Evolutionary conservation across 2,329 filamentous ascomycete species (phyloP).

Genomic region (Bipolaris bicolor): DNA sequence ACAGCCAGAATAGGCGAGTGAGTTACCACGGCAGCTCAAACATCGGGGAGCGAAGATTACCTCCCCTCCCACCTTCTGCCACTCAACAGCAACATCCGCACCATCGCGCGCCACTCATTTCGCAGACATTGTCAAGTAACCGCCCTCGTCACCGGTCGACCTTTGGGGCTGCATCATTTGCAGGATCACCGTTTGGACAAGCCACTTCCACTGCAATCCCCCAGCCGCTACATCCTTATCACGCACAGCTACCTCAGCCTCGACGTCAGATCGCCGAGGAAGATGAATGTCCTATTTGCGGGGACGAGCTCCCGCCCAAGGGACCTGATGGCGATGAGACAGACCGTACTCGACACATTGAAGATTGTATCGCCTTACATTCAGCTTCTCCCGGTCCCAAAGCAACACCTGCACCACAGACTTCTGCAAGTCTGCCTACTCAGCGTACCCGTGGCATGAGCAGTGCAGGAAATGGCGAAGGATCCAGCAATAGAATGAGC

Average conservation of each 20-base stretch:
- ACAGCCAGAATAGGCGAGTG: conserved; percentile 27
- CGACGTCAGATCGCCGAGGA: conserved; percentile 62
- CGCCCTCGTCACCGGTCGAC: conserved; percentile 14
- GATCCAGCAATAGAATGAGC: conserved; percentile 34
- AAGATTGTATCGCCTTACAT: conserved; percentile 49
- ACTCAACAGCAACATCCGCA: conserved; percentile 20
- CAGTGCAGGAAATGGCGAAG: conserved; percentile 34
- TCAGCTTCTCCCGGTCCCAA: conserved; percentile 32
- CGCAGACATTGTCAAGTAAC: conserved; percentile 14
- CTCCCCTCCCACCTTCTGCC: conserved; percentile 26
- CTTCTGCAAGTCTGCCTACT: conserved; percentile 36
- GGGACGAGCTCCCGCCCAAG: conserved; percentile 68
- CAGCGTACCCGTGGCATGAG: conserved; percentile 45
- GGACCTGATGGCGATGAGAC: conserved; percentile 47
- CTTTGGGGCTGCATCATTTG: conserved; percentile 18
- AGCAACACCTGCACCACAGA: conserved; percentile 19
- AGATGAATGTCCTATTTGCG: conserved; percentile 80
- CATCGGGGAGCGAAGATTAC: conserved; percentile 34
- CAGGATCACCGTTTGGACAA: conserved; percentile 27
- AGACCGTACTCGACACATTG: conserved; percentile 54
- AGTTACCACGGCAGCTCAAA: conserved; percentile 34
- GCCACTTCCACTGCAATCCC: conserved; percentile 21
- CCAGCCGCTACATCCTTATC: conserved; percentile 18
- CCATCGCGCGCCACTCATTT: conserved; percentile 17
- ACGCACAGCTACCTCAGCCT: conserved; percentile 29